Percentiles rank a stretch among this genome's conserved stretches.
Evolutionary conservation across 345 rosid genomes (phyloP).

Genomic region (Psidium guajava): DNA sequence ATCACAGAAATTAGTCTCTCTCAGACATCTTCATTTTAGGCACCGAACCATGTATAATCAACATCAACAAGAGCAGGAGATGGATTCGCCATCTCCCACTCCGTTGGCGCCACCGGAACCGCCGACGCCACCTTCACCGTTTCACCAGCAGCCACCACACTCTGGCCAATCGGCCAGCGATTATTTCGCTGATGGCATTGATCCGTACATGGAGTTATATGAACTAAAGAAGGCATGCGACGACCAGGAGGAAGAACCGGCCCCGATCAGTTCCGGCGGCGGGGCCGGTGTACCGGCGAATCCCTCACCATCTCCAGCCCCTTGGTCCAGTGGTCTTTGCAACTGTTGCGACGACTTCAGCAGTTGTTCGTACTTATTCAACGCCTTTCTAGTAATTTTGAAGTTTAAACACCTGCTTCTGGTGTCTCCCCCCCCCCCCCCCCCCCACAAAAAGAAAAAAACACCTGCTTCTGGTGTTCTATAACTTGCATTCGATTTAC

Average conservation of each 20-base stretch:
- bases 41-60: neutral
- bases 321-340: slow-evolving; percentile 47
- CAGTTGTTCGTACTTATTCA: slow-evolving; percentile 16
- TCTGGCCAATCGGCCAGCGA: neutral
- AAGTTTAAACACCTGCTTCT: neutral
- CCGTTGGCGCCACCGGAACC: neutral
- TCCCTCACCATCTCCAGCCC: neutral
- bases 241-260: neutral
- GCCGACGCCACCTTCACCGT: neutral
- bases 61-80: neutral
- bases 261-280: neutral
- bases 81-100: neutral
- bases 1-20: neutral
- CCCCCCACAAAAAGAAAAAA: no score
- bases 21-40: neutral
- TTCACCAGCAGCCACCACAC: no score
- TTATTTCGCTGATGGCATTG: neutral
- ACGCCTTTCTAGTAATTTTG: neutral
- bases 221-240: neutral
- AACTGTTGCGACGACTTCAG: slow-evolving; percentile 26
- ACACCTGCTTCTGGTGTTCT: neutral
- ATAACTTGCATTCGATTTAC: neutral
- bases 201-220: neutral
- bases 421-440: no score
- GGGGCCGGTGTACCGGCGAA: neutral